phyloP scores from a whole-genome alignment of 805 yeast genomes.

The Candida caryicola region DNA sequence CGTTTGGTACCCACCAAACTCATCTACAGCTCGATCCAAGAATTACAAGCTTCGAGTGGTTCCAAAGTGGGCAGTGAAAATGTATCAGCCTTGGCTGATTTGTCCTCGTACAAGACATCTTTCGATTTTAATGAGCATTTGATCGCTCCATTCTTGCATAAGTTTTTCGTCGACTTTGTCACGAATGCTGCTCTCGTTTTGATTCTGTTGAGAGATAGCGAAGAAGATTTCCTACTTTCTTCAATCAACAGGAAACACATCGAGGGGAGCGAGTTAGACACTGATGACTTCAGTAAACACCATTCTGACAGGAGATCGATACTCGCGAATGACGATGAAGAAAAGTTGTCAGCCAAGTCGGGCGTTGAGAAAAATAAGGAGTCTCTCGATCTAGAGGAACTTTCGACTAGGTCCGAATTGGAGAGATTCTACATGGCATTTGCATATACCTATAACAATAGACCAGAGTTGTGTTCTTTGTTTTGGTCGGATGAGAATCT shows the following conservation, averaged over 20 bases:
- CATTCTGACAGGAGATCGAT: slow-evolving; percentile 1
- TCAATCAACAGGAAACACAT: slow-evolving; percentile 25
- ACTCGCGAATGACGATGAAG: slow-evolving; percentile 7
- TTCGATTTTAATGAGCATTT: slow-evolving; percentile 25
- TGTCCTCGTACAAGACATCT: slow-evolving; percentile 17
- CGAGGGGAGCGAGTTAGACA: slow-evolving; percentile 4
- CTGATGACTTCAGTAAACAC: slow-evolving; percentile 4
- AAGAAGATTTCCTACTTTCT: slow-evolving; percentile 68
- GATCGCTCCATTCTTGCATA: slow-evolving; percentile 43
- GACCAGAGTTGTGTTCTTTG: slow-evolving; percentile 53
- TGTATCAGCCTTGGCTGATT: slow-evolving; percentile 32
- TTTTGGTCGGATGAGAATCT: slow-evolving; percentile 55
- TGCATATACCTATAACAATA: slow-evolving; percentile 61
- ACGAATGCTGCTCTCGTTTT: slow-evolving; percentile 63
- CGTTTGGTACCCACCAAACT: slow-evolving; percentile 51
- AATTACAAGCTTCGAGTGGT: slow-evolving; percentile 26
- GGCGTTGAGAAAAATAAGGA: slow-evolving; percentile 8
- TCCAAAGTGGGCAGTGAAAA: slow-evolving; percentile 23
- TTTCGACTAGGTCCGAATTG: slow-evolving; percentile 74
- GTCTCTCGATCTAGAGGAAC: slow-evolving; percentile 52
- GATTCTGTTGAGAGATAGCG: slow-evolving; percentile 66
- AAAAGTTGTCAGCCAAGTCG: slow-evolving; percentile 6
- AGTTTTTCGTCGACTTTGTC: slow-evolving; percentile 54
- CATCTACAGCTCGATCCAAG: slow-evolving; percentile 44
- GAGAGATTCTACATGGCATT: slow-evolving; percentile 82